phyloP scores from a whole-genome alignment of 148 eudicot species.

The Limonium bicolor region DNA sequence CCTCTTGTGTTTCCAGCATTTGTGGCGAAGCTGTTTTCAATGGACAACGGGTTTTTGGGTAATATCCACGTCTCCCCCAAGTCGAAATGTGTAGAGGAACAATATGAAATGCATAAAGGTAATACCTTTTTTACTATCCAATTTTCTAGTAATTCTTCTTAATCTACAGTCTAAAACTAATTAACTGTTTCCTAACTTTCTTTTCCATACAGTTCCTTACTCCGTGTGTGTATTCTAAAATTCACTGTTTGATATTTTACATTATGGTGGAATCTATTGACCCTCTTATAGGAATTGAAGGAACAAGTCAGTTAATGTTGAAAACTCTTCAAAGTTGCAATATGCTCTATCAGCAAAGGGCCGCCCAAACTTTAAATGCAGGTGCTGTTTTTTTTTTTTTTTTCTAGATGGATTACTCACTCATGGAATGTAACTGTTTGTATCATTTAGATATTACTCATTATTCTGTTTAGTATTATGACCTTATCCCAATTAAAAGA shows the following conservation, averaged over 20 bases:
- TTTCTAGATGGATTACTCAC: background rate
- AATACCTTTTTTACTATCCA: background rate
- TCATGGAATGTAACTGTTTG: background rate
- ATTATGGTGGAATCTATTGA: background rate
- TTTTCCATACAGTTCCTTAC: background rate
- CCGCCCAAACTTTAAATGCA: conserved; percentile 21
- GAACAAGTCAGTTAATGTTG: conserved; percentile 13
- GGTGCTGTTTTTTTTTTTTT: conserved; percentile 13
- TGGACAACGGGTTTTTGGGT: conserved; percentile 22
- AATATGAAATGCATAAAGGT: conserved; percentile 27
- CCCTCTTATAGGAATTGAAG: conserved; percentile 16
- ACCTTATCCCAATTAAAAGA: too few species aligned
- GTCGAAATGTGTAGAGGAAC: conserved; percentile 18
- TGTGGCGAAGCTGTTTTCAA: conserved; percentile 28
- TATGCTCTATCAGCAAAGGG: conserved; percentile 18
- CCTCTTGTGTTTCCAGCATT: conserved; percentile 52
- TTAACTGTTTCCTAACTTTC: background rate
- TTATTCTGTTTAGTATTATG: background rate
- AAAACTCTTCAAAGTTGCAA: conserved; percentile 11
- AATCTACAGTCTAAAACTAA: background rate
- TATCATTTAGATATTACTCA: background rate
- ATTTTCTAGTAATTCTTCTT: background rate
- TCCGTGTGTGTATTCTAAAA: too few species aligned
- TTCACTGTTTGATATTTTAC: too few species aligned
- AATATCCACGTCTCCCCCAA: conserved; percentile 23